Evolutionary conservation across 148 eudicot genomes (phyloP), one percentile per base, ranked within the genome.

Genomic region (Persicaria maculosa): DNA sequence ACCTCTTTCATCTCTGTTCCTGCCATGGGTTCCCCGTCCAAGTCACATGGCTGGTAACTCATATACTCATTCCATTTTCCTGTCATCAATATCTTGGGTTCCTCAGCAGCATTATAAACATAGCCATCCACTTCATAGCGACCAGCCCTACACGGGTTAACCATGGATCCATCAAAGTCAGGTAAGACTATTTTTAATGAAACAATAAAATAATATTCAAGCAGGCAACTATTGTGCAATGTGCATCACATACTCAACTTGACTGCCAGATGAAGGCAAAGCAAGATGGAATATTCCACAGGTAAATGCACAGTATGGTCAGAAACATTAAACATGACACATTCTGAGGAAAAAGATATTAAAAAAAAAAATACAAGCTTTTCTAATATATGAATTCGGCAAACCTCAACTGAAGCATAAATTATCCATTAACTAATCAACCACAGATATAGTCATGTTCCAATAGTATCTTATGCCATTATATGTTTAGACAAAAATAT

Each of bases 121-220:
- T 95, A 95, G 75, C 99, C 99, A 86, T 95, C 99, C 68, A 95
- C 96, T 84, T 95, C 99, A 88, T 82, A 95, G 47, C 99, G 90
- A 77, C 93, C 93, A 76, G 99, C 89, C 48, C 99, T 95, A 84
- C 82, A 81, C 4, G 16, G 65, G 65, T 31, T 31, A 20, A 59
- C 36, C 65, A 22, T 40, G 9, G 40, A 59, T 59, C 40, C 40
- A 59, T 59, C 65, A 22, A 20, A 59, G 31, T 1, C 65, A 22
- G 36, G 65, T 59, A 59, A 8, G 64, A 58, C 36, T 58, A 31
- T 31, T 31, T n/a, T 20, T 58, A 58, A 20, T 2, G 36, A 6
- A 17, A 57, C 9, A 19, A 20, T 5, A 58, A 58, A 31, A 59
- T 20, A 59, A 59, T 3, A 59, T 19, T 20, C 22, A 31, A 31